Base-by-base conservation (phyloP, 2,329 filamentous ascomycete species). In the Escovopsis sp. region DNA sequence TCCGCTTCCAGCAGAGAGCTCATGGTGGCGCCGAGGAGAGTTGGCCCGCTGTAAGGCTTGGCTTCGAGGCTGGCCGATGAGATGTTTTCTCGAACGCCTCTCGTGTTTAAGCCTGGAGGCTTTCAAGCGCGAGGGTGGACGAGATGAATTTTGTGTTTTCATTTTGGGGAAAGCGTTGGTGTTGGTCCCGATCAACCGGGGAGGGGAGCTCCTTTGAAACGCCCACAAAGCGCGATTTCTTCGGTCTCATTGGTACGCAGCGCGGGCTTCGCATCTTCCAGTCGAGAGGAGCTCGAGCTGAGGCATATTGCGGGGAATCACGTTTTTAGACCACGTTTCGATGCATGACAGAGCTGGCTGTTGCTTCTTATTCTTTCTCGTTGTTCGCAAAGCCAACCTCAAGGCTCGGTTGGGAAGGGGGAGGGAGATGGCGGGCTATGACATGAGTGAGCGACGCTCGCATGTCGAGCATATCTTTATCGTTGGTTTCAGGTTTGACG, bases 271-370 rank as follows among this genome's bases (percentile, higher is more conserved):
- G 52, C 50, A 46, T 47, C 49, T 50, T 35, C 38, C 37, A 48
- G 36, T 35, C 39, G 50, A 53, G 53, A 49, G 45, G 49, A 30
- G 46, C 53, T 52, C 51, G 48, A 52, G 51, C 57, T 56, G 57
- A 56, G 57, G 57, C 56, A 59, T 54, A 57, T 55, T 54, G 52
- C 51, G 50, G 55, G 53, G 57, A 54, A 59, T 55, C 49, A 54
- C 53, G 51, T 63, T 63, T 55, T 63, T 66, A 67, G 67, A 69
- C 62, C 62, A 65, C 55, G 61, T 65, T 61, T 64, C 59, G 58
- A 57, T 68, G 66, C 67, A 70, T 68, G 64, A 65, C 61, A 61
- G 59, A 65, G 60, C 66, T 62, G 63, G 62, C 64, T 63, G 51
- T 48, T 52, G 54, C 51, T 56, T 56, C 64, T 64, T 62, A 60